Percentiles rank a stretch among this genome's conserved stretches.
Conservation (phyloP, 176 grass and related monocot species). For the Dactylis glomerata region DNA sequence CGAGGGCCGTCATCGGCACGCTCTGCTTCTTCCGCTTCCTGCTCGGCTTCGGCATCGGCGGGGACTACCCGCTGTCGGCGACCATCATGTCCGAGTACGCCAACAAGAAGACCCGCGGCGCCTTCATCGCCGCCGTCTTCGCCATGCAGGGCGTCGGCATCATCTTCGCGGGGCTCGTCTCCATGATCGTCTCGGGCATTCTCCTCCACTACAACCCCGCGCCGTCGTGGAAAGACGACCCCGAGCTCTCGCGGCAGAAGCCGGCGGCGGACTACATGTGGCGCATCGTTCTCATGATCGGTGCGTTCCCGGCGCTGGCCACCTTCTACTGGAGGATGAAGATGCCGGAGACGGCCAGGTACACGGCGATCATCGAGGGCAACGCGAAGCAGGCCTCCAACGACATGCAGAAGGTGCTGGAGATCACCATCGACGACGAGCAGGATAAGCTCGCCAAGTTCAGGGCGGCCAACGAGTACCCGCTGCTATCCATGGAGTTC, state of each 20-base stretch:
- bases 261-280: constrained; percentile 9
- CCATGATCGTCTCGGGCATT: constrained; percentile 39
- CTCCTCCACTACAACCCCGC: constrained; percentile 32
- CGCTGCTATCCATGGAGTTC: constrained; percentile 15
- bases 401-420: constrained; percentile 39
- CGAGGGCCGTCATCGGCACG: constrained; percentile 33
- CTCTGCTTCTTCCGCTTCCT: constrained; percentile 59
- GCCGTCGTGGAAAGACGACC: not conserved
- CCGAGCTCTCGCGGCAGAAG: not conserved
- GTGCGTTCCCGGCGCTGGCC: constrained; percentile 5
- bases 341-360: constrained; percentile 59
- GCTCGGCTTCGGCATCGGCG: constrained; percentile 70
- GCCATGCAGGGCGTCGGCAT: constrained; percentile 59
- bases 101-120: constrained; percentile 58
- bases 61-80: constrained; percentile 67
- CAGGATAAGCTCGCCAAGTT: constrained; percentile 28
- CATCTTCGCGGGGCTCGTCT: constrained; percentile 55
- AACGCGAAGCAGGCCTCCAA: constrained; percentile 32
- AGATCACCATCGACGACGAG: constrained; percentile 21
- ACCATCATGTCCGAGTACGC: constrained; percentile 68
- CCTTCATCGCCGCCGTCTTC: constrained; percentile 55
- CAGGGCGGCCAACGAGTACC: constrained; percentile 31
- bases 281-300: constrained; percentile 20
- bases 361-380: constrained; percentile 31
- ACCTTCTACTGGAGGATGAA: constrained; percentile 61